Evolutionary conservation across 129 eudicot species (phyloP), one percentile per base, ranked within the genome.

Genomic region (Lactuca sativa): DNA sequence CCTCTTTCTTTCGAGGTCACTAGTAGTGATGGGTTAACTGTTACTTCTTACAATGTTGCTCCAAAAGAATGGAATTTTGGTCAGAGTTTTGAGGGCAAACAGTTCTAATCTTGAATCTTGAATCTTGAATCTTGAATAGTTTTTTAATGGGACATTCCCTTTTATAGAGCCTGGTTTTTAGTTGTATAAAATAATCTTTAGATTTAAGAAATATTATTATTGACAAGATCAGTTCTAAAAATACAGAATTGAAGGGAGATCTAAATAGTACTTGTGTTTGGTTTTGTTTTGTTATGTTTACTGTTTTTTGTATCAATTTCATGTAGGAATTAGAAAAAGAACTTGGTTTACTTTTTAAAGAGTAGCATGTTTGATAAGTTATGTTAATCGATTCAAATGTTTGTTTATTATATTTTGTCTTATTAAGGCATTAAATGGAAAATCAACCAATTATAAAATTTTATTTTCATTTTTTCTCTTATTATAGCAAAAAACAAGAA

Each of bases 51-150:
- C 68, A 86, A 73, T 77, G 97, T 83, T 49, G 95, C 92, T 55
- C 90, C 98, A 25, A 83, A 82, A 69, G 84, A 85, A 56, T 93
- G 98, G 98, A 74, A 66, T 43, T 89, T 85, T 17, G 95, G 97
- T 5, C 92, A 89, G 82, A 82, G 84, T 32, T 93, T 89, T 61
- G 95, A 89, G 64, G 97, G 96, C 69, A 93, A 93, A 70, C 98
- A 92, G 65, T 92, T 85, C 59, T 74, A 67, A 43, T 75, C 92
- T 6, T 86, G 71, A 82, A 36, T 33, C 30, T 25, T 25, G 30
- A 25, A 25, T 25, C 30, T 25, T 25, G 2, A 18, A 18, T n/a
- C 4, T 51, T 60, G 52, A n/a, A 47, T 47, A 47, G 52, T 47
- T 10, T 47, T 47, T 47, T 47, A 47, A 47, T 47, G 52, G 52